Evolutionary conservation across 495 filamentous ascomycete genomes (phyloP).

Genomic region (Talaromyces liani): DNA sequence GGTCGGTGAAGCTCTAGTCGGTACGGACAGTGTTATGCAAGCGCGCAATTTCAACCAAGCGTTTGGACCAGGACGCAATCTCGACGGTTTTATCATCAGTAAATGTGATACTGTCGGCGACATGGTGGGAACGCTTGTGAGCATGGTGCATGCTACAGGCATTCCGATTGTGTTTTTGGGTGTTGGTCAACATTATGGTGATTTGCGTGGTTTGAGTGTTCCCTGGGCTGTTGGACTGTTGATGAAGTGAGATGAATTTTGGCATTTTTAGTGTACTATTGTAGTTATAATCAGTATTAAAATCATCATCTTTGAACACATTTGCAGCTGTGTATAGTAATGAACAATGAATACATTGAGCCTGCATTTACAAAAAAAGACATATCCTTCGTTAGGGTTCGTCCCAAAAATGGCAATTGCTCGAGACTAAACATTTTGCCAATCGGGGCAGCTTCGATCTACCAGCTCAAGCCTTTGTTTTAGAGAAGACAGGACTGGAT

Average conservation of each 20-base stretch:
- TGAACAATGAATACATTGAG: too few species aligned
- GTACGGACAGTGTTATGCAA: slow-evolving; percentile 89
- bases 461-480: not conserved
- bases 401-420: not conserved
- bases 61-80: slow-evolving; percentile 70
- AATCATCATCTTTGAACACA: not conserved
- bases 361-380: too few species aligned
- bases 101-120: slow-evolving; percentile 99
- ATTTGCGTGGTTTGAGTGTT: slow-evolving; percentile 87
- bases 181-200: slow-evolving; percentile 94
- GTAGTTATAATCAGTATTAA: too few species aligned
- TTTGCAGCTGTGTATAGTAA: too few species aligned
- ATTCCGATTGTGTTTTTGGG: slow-evolving; percentile 92
- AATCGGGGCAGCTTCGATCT: not conserved
- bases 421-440: not conserved
- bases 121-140: slow-evolving; percentile 95
- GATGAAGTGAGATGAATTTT: slow-evolving; percentile 41
- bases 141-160: slow-evolving; percentile 95
- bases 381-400: not conserved
- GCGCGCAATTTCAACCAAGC: slow-evolving; percentile 91
- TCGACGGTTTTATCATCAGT: slow-evolving; percentile 96
- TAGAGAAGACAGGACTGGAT: not conserved
- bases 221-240: slow-evolving; percentile 81
- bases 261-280: not conserved
- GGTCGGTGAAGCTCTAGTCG: slow-evolving; percentile 96